These are phyloP conservation scores for Monosporascus cannonballus DNA, from an alignment of 2,329 filamentous ascomycete genomes.

Conservation along the genomic window DNA sequence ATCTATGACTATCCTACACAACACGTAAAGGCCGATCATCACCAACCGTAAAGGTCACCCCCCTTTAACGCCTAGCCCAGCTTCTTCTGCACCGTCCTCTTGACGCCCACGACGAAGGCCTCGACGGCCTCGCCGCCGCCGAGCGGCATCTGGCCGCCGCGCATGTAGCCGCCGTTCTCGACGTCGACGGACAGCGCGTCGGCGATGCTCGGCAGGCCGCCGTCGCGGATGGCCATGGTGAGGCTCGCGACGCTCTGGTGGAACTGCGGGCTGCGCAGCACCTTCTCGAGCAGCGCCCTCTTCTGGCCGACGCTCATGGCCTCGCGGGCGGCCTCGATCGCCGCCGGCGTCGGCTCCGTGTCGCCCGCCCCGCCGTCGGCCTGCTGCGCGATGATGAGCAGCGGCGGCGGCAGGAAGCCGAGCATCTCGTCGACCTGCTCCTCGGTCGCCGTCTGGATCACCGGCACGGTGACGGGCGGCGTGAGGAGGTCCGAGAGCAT, in stretches of 20 bases:
- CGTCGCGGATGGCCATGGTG: slow-evolving; percentile 82
- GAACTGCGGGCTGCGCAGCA: slow-evolving; percentile 86
- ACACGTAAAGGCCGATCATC: neutral
- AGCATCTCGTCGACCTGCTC: slow-evolving; percentile 69
- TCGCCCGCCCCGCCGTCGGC: slow-evolving; percentile 50
- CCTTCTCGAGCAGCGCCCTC: slow-evolving; percentile 70
- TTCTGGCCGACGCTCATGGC: slow-evolving; percentile 72
- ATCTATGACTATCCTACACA: too few species aligned
- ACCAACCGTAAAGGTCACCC: neutral
- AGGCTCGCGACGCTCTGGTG: slow-evolving; percentile 78
- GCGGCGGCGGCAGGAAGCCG: slow-evolving; percentile 68
- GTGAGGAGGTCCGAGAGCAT: slow-evolving; percentile 81
- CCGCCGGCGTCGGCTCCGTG: slow-evolving; percentile 61
- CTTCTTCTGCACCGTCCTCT: slow-evolving; percentile 64
- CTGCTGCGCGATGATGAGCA: slow-evolving; percentile 72
- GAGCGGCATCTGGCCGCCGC: slow-evolving; percentile 72
- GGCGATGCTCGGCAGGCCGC: slow-evolving; percentile 82
- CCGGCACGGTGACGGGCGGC: slow-evolving; percentile 69
- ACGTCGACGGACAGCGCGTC: slow-evolving; percentile 79
- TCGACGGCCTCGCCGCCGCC: slow-evolving; percentile 86
- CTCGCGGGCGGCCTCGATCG: slow-evolving; percentile 66
- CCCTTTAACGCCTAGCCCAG: neutral
- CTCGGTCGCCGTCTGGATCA: slow-evolving; percentile 61
- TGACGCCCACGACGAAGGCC: slow-evolving; percentile 85
- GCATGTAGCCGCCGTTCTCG: slow-evolving; percentile 76